Conservation (phyloP, 495 filamentous ascomycete species). For the Usnea hakonensis region DNA sequence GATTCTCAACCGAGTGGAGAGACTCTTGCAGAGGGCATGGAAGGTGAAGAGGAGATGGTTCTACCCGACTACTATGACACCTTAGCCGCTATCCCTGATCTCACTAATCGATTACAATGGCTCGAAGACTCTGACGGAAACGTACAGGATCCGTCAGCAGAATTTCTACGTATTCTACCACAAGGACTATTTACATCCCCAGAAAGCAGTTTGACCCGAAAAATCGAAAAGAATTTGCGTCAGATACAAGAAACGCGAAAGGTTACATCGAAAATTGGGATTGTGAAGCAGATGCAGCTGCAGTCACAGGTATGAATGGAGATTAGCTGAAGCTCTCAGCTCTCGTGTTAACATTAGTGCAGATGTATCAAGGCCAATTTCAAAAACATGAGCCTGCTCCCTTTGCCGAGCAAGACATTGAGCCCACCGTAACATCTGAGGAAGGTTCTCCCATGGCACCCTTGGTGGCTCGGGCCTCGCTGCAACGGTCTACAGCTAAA, state of each 20-base stretch:
- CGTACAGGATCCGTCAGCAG: slow-evolving; percentile 75
- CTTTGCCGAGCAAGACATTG: slow-evolving; percentile 76
- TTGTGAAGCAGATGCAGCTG: slow-evolving; percentile 99
- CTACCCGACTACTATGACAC: slow-evolving; percentile 93
- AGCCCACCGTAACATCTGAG: slow-evolving; percentile 78
- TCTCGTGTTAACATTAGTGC: slow-evolving; percentile 13
- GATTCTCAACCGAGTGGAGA: slow-evolving; percentile 50
- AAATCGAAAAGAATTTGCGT: slow-evolving; percentile 80
- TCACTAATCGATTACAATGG: slow-evolving; percentile 70
- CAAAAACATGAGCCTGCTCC: slow-evolving; percentile 93
- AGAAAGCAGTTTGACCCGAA: slow-evolving; percentile 64
- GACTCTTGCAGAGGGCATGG: slow-evolving; percentile 85
- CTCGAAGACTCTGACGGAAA: slow-evolving; percentile 78
- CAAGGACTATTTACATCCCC: slow-evolving; percentile 71
- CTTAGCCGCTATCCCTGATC: slow-evolving; percentile 75
- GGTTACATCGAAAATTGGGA: slow-evolving; percentile 86
- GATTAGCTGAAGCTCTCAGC: neutral
- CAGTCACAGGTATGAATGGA: slow-evolving; percentile 71
- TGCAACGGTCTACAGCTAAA: slow-evolving; percentile 87
- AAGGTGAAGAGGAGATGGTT: slow-evolving; percentile 66
- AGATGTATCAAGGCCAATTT: slow-evolving; percentile 96
- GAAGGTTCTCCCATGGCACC: slow-evolving; percentile 79
- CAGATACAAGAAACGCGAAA: slow-evolving; percentile 98
- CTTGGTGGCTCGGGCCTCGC: slow-evolving; percentile 66
- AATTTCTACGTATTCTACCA: slow-evolving; percentile 67